Conservation (phyloP, 2,329 filamentous ascomycete genomes). For the Colletotrichum tabaci region DNA sequence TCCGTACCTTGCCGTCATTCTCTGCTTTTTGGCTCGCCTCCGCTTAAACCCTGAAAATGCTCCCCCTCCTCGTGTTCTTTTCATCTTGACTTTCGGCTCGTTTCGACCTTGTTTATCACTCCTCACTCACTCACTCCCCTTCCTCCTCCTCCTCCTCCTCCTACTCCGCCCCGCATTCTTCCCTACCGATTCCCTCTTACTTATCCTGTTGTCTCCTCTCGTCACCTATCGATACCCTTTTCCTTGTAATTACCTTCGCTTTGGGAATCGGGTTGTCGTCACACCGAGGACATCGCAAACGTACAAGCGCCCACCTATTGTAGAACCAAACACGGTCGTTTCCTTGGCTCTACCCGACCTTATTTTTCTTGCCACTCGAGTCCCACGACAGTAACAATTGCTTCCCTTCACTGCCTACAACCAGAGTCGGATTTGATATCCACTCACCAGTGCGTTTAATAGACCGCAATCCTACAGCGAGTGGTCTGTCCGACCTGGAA, state of each 20-base stretch:
- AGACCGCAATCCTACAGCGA: conserved; percentile 23
- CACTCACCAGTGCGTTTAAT: conserved; percentile 32
- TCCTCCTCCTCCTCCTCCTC: background rate
- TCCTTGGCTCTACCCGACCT: conserved; percentile 19
- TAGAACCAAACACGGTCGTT: conserved; percentile 32
- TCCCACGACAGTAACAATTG: conserved; percentile 18
- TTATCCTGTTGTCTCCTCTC: conserved; percentile 28
- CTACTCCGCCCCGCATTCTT: background rate
- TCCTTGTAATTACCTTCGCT: conserved; percentile 40
- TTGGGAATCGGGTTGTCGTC: conserved; percentile 33
- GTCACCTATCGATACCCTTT: conserved; percentile 36
- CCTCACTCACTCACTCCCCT: conserved; percentile 14
- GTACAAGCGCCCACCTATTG: conserved; percentile 11
- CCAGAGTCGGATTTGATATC: conserved; percentile 39
- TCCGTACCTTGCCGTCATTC: conserved; percentile 32
- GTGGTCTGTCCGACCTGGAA: background rate
- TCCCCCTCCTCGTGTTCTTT: conserved; percentile 41
- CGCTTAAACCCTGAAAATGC: conserved; percentile 40
- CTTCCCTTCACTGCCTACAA: conserved; percentile 1
- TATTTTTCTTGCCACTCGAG: background rate
- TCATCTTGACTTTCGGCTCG: conserved; percentile 37
- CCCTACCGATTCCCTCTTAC: background rate
- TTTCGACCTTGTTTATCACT: conserved; percentile 31
- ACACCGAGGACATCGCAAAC: conserved; percentile 8
- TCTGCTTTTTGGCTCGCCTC: conserved; percentile 29